phyloP scores from a whole-genome alignment of 371 early-diverging fungal species.

The Lichtheimia hyalospora region DNA sequence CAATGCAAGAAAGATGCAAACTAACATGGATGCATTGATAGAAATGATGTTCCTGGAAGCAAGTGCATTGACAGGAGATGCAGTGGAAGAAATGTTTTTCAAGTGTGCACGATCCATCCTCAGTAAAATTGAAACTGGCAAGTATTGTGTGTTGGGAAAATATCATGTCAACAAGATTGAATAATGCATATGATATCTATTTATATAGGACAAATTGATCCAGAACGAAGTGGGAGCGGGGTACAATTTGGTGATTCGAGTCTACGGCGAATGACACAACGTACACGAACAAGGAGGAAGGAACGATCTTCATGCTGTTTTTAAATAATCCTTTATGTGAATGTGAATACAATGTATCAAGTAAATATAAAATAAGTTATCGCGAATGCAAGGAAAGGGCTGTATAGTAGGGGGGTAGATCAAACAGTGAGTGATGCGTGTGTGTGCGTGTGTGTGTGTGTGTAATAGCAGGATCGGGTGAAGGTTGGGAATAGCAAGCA shows the following conservation, averaged over 20 bases:
- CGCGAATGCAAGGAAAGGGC: not conserved
- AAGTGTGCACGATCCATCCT: slow-evolving; percentile 62
- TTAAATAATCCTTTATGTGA: slow-evolving; percentile 10
- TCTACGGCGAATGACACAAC: slow-evolving; percentile 60
- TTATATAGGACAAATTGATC: slow-evolving; percentile 54
- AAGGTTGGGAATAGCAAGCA: too few relatives aligned
- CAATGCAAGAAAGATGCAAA: not conserved
- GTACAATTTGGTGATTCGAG: slow-evolving; percentile 67
- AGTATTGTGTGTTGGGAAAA: not conserved
- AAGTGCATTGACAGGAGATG: slow-evolving; percentile 61
- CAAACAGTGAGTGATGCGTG: not conserved
- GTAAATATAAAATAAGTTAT: too few relatives aligned
- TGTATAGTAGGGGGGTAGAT: not conserved
- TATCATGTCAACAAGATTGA: not conserved
- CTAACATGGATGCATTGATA: slow-evolving; percentile 11
- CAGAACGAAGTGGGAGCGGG: slow-evolving; percentile 62
- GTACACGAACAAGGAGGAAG: slow-evolving; percentile 53
- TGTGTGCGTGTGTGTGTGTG: not conserved
- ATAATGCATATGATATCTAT: not conserved
- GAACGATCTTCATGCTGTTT: slow-evolving; percentile 60
- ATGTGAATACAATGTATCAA: too few relatives aligned
- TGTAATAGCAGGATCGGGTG: not conserved
- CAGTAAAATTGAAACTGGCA: slow-evolving; percentile 63
- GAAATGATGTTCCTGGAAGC: slow-evolving; percentile 68
- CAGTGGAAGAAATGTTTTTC: slow-evolving; percentile 62